phyloP scores from a whole-genome alignment of 2,329 filamentous ascomycete species.

The Apiospora malaysiana region DNA sequence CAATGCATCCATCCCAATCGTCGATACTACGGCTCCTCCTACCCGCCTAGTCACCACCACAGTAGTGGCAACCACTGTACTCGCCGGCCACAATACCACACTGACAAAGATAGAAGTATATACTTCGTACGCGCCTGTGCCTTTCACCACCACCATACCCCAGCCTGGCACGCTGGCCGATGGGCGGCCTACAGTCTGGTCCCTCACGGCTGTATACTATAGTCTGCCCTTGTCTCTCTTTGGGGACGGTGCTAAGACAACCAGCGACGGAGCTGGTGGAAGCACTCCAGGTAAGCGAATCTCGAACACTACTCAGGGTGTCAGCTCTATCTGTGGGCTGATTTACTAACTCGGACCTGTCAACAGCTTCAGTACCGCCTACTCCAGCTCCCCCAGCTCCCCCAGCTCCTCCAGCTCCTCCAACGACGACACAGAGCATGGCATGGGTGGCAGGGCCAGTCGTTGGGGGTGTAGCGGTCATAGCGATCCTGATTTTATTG shows the following conservation, averaged over 20 bases:
- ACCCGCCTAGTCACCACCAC: neutral
- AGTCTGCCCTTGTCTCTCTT: neutral
- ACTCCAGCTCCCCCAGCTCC: too few species aligned
- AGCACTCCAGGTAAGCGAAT: neutral
- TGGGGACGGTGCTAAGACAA: neutral
- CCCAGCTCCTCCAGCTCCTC: neutral
- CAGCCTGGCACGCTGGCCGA: neutral
- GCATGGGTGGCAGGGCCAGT: neutral
- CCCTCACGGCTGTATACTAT: neutral
- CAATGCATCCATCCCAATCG: too few species aligned
- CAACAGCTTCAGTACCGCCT: neutral
- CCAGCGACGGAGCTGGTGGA: neutral
- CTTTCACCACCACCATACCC: neutral
- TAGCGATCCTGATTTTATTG: neutral
- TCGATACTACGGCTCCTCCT: neutral
- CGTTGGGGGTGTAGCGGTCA: neutral
- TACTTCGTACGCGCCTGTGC: neutral
- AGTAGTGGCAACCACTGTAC: neutral
- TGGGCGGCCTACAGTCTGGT: neutral
- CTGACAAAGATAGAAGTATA: neutral
- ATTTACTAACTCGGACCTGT: neutral
- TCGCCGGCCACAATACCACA: neutral
- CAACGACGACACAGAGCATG: neutral
- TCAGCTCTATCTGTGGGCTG: too few species aligned
- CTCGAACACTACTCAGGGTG: neutral